Evolutionary conservation across 495 filamentous ascomycete species (phyloP).

Genomic region (Rhypophila decipiens): DNA sequence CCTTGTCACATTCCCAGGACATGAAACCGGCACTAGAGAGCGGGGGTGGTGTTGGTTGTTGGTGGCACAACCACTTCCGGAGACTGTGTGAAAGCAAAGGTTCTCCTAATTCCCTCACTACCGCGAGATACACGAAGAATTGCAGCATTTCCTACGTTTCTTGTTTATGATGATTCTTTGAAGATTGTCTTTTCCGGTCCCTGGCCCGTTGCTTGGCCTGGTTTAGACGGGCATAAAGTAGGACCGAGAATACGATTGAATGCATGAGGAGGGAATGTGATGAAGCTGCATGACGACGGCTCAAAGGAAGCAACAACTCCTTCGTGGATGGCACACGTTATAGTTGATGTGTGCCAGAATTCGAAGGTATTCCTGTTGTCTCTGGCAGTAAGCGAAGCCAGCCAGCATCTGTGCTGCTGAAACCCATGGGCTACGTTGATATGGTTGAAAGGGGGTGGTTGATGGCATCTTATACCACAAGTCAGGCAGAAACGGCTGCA

Average conservation of each 20-base stretch:
- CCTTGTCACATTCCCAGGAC: too few species aligned
- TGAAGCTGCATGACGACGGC: slow-evolving; percentile 18
- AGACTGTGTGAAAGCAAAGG: too few species aligned
- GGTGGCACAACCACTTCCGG: too few species aligned
- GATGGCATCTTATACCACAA: slow-evolving; percentile 15
- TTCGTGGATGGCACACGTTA: neutral
- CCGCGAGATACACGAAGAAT: neutral
- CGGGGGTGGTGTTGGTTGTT: too few species aligned
- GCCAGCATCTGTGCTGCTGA: slow-evolving; percentile 1
- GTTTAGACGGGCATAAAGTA: neutral
- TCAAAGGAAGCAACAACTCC: slow-evolving; percentile 7
- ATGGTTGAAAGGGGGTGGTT: slow-evolving; percentile 8
- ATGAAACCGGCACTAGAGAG: too few species aligned
- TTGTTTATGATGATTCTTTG: too few species aligned
- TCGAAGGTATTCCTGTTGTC: slow-evolving; percentile 3
- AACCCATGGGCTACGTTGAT: slow-evolving; percentile 4
- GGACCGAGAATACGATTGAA: neutral
- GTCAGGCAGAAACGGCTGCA: slow-evolving; percentile 24
- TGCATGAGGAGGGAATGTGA: slow-evolving; percentile 13
- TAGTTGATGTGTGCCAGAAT: neutral
- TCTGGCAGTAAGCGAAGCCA: slow-evolving; percentile 11
- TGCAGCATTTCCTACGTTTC: too few species aligned
- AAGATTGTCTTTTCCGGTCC: neutral
- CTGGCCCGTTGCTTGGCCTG: neutral
- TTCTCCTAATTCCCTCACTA: too few species aligned